Evolutionary conservation across 768 basidiomycete species (phyloP).

Genomic region (Hemileccinum rubropunctum): DNA sequence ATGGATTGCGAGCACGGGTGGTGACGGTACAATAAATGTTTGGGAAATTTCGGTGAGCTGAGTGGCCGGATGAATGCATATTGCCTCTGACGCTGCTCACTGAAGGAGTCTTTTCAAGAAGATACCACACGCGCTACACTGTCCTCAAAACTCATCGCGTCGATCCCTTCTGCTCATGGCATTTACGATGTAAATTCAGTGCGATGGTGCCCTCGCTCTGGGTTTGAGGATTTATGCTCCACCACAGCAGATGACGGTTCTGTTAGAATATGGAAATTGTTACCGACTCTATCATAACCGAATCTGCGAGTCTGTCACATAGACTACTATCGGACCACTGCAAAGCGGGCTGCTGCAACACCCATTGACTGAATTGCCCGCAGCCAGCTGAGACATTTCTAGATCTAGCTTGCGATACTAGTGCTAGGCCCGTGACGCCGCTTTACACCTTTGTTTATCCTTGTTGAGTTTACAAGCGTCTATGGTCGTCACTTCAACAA

Average conservation of each 20-base stretch:
- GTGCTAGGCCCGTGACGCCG: no score
- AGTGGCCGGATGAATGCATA: not conserved
- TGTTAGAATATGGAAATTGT: conserved; percentile 74
- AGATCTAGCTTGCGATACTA: no score
- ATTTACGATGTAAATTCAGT: conserved; percentile 85
- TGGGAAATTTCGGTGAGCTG: conserved; percentile 68
- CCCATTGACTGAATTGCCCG: no score
- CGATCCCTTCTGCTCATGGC: conserved; percentile 66
- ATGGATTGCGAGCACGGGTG: conserved; percentile 81
- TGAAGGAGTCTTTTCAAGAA: conserved; percentile 17
- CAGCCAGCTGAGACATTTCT: no score
- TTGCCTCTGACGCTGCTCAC: not conserved
- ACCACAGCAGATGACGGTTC: conserved; percentile 86
- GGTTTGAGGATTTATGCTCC: conserved; percentile 65
- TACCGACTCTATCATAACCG: not conserved
- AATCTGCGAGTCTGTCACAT: no score
- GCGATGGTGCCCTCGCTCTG: conserved; percentile 74
- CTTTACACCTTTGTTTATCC: conserved; percentile 13
- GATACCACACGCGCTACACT: conserved; percentile 22
- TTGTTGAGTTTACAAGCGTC: conserved; percentile 20
- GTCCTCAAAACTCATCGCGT: conserved; percentile 50
- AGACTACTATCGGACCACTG: no score
- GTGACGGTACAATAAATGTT: conserved; percentile 80
- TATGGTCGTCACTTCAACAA: not conserved
- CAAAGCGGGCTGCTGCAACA: no score